Conservation (phyloP, 768 basidiomycete genomes). For the Filobasidium floriforme region DNA sequence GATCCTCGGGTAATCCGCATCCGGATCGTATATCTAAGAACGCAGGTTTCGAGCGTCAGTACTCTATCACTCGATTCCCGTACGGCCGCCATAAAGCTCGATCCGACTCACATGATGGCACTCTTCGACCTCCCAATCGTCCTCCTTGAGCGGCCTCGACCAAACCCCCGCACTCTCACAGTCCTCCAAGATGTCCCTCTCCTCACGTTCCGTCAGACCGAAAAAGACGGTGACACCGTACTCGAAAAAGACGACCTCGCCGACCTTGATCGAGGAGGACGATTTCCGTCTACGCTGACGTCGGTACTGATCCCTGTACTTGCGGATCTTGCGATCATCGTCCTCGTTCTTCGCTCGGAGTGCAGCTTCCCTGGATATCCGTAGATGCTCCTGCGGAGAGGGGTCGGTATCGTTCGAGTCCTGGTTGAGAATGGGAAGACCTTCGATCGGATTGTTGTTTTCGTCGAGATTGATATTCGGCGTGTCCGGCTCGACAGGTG, state of each 20-base stretch:
- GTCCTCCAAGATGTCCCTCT: conserved; percentile 77
- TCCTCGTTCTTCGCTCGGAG: background rate
- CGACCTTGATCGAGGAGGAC: conserved; percentile 32
- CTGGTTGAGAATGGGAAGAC: background rate
- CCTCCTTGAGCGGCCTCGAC: conserved; percentile 56
- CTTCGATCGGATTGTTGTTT: background rate
- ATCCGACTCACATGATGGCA: conserved; percentile 66
- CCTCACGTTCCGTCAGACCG: conserved; percentile 70
- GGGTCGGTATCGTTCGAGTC: background rate
- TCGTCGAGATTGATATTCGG: background rate
- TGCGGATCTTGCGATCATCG: background rate
- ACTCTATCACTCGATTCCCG: background rate
- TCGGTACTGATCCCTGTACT: background rate
- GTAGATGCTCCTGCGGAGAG: conserved; percentile 52
- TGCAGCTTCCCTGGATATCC: conserved; percentile 47
- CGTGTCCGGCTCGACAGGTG: conserved; percentile 47
- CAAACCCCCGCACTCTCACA: conserved; percentile 63
- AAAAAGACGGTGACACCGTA: conserved; percentile 89
- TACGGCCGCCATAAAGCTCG: too few species aligned
- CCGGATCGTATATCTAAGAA: conserved; percentile 57
- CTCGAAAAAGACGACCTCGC: conserved; percentile 48
- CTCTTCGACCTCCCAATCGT: conserved; percentile 85
- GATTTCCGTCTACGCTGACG: conserved; percentile 4
- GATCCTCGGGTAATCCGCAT: conserved; percentile 77
- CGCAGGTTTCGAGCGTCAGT: background rate